Evolutionary conservation across 2,329 filamentous ascomycete genomes (phyloP), one percentile per base, ranked within the genome.

Genomic region (Trichoderma guizhouense): DNA sequence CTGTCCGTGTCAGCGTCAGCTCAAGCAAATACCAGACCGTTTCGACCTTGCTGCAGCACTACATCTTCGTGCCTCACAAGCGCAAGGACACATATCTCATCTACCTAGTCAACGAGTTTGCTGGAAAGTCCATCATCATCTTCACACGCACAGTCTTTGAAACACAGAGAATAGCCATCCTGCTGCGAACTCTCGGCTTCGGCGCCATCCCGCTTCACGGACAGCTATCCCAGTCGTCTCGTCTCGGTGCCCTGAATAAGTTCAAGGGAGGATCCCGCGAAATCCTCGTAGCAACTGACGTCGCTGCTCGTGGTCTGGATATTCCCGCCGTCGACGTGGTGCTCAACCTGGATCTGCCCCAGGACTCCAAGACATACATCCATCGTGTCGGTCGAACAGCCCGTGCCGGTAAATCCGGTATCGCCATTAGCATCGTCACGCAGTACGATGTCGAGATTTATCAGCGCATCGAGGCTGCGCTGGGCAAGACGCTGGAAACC

Each of bases 71-170:
- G 71, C 94, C 95, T 1, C 91, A 93, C 79, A 91, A 91, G 74
- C 89, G 93, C 82, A 98, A 99, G 82, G 96, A 99, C 78, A 89
- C 93, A 11, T 97, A 97, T 79, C 88, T 98, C 15, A 90, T 98
- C 72, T 92, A 93, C 79, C 86, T 98, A 1, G 84, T 96, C 74
- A 96, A 96, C 80, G 94, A 97, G 76, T 93, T 93, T 77, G 89
- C 90, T 15, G 96, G 95, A n/a, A 90, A 97, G 79, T 92, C 91
- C 0, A 91, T 89, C 73, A 97, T 99, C 78, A 88, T 98, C 75
- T 99, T 99, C 83, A 94, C 93, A 0, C 87, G 96, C 57, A 99
- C 96, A 0, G 93, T 98, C 58, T 93, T 93, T 81, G 95, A 98
- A 80, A 93, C 94, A 0, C 94, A 97, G 80, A 89, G 96, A 9